phyloP scores from a whole-genome alignment of 1,284 basidiomycete genomes.

The Sporisorium scitamineum region DNA sequence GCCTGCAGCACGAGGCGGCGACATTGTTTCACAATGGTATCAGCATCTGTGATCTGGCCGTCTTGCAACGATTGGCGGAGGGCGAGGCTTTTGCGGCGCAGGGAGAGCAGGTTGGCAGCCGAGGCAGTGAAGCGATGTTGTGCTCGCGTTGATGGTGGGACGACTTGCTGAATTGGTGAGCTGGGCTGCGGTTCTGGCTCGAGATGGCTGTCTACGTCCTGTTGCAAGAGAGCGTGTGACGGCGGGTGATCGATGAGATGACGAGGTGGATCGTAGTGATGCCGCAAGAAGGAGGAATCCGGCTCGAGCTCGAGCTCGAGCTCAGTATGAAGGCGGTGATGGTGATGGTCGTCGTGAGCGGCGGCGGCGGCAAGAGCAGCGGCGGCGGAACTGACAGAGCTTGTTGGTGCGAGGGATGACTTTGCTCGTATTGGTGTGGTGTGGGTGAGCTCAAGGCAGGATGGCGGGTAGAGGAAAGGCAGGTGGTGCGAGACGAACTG shows the following conservation, averaged over 20 bases:
- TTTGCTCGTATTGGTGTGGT: slow-evolving; percentile 10
- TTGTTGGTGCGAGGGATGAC: slow-evolving; percentile 35
- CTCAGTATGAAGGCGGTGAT: slow-evolving; percentile 12
- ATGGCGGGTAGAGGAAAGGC: slow-evolving; percentile 44
- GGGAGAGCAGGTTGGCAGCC: slow-evolving; percentile 8
- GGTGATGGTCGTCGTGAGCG: slow-evolving; percentile 13
- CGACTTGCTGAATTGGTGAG: not conserved
- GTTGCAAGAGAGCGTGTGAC: slow-evolving; percentile 11
- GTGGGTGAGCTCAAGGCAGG: slow-evolving; percentile 19
- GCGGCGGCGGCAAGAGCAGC: slow-evolving; percentile 7
- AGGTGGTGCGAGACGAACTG: not conserved
- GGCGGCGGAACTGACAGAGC: slow-evolving; percentile 18
- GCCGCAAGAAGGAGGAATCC: slow-evolving; percentile 30
- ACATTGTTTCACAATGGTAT: slow-evolving; percentile 14
- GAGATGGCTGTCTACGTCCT: slow-evolving; percentile 26
- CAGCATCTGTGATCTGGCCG: not conserved
- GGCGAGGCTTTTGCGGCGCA: slow-evolving; percentile 10
- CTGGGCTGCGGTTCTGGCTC: slow-evolving; percentile 6
- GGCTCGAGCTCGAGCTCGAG: slow-evolving; percentile 8
- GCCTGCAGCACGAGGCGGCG: slow-evolving; percentile 22
- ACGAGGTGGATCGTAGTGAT: slow-evolving; percentile 25
- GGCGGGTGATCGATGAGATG: slow-evolving; percentile 18
- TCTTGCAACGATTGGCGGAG: slow-evolving; percentile 21
- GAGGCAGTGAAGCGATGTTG: not conserved
- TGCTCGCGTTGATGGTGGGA: not conserved